Evolutionary conservation across 202 grass and related monocot genomes (phyloP).

Genomic region (Cymbopogon flexuosus): DNA sequence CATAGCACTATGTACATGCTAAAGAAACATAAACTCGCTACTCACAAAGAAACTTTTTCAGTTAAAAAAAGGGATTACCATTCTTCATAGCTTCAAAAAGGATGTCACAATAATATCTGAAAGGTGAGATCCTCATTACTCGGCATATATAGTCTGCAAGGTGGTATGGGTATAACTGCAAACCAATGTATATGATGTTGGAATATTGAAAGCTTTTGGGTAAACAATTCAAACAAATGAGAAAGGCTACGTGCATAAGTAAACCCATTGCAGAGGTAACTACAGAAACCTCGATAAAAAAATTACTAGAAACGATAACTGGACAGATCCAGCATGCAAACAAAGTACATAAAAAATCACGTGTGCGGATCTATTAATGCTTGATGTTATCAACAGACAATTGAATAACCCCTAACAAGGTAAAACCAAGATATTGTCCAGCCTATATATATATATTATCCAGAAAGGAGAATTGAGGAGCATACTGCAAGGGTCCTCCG

Average conservation of each 20-base stretch:
- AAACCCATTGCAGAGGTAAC: constrained; percentile 4
- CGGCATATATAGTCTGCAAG: constrained; percentile 93
- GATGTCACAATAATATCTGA: constrained; percentile 97
- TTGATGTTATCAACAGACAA: constrained; percentile 12
- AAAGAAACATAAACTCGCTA: constrained; percentile 20
- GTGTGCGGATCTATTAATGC: background rate
- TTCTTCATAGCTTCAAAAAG: constrained; percentile 96
- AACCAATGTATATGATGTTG: constrained; percentile 30
- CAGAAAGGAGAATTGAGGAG: constrained; percentile 2
- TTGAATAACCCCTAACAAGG: background rate
- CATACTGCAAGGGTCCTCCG: constrained; percentile 73
- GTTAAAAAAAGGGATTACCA: constrained; percentile 48
- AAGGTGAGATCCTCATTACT: constrained; percentile 75
- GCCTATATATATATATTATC: background rate
- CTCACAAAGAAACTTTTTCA: constrained; percentile 11
- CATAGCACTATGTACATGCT: background rate
- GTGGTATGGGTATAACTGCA: constrained; percentile 96
- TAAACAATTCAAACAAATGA: constrained; percentile 20
- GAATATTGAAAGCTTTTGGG: constrained; percentile 12
- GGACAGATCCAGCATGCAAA: background rate
- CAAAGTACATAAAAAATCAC: background rate
- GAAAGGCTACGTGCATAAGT: background rate
- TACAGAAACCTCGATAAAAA: constrained; percentile 4
- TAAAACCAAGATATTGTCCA: background rate
- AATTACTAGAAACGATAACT: background rate